Evolutionary conservation across 129 eudicot genomes (phyloP).

Genomic region (Solidago caesia): DNA sequence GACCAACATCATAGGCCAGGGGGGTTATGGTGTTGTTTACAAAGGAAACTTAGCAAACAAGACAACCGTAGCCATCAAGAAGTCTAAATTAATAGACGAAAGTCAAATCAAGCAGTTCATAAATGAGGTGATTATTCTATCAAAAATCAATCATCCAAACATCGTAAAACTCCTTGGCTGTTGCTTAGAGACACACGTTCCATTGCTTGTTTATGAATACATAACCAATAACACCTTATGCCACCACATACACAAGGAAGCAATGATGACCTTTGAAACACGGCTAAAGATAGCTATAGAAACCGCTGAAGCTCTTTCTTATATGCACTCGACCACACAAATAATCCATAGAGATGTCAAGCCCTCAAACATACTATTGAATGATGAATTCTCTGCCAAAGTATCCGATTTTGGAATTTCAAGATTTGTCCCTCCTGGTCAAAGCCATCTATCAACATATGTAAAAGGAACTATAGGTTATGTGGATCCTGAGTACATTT

Average conservation of each 20-base stretch:
- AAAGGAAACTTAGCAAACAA: constrained; percentile 4
- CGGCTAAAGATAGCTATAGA: constrained; percentile 20
- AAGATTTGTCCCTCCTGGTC: constrained; percentile 14
- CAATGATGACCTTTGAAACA: not conserved
- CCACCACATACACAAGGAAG: constrained; percentile 9
- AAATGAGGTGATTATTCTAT: constrained; percentile 17
- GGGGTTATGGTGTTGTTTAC: constrained; percentile 13
- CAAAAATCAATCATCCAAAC: constrained; percentile 5
- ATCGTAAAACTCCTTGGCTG: constrained; percentile 22
- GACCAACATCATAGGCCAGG: constrained; percentile 15
- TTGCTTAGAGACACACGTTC: constrained; percentile 26
- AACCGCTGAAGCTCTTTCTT: constrained; percentile 21
- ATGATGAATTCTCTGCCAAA: constrained; percentile 9
- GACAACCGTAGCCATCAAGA: constrained; percentile 16
- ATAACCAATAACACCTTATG: constrained; percentile 19
- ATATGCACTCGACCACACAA: constrained; percentile 17
- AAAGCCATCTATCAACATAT: constrained; percentile 24
- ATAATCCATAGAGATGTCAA: constrained; percentile 10
- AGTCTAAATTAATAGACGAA: constrained; percentile 19
- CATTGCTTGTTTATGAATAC: constrained; percentile 22
- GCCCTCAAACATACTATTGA: constrained; percentile 16
- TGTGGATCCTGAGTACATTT: constrained; percentile 24
- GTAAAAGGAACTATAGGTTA: constrained; percentile 21
- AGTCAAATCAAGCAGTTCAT: constrained; percentile 23
- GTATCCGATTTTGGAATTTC: constrained; percentile 24